Conservation (phyloP, 1,284 basidiomycete species). For the Tausonia pullulans region DNA sequence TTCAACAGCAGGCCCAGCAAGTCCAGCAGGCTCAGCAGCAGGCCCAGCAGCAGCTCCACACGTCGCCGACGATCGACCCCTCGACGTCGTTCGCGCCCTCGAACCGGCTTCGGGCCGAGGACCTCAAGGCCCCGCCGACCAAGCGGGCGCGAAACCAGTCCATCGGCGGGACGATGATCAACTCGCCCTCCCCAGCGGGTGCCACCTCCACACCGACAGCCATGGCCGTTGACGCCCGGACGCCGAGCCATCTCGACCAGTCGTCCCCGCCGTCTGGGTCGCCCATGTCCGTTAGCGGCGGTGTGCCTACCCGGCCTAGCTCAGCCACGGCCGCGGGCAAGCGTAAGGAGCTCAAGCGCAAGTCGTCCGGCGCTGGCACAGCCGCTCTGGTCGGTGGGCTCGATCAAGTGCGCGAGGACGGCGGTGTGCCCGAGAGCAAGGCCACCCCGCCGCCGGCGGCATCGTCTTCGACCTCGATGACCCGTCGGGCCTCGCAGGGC, state of each 20-base stretch:
- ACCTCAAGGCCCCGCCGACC: constrained; percentile 14
- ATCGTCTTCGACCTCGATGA: background rate
- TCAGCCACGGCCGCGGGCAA: background rate
- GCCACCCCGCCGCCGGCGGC: background rate
- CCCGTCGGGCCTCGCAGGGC: background rate
- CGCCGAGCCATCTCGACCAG: constrained; percentile 6
- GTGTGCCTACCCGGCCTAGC: no score
- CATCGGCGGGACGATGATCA: background rate
- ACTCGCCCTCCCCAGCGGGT: constrained; percentile 8
- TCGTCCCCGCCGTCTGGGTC: background rate
- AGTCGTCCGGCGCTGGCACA: constrained; percentile 1
- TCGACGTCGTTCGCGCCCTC: constrained; percentile 1
- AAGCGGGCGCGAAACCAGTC: constrained; percentile 15
- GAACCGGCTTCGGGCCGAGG: constrained; percentile 7
- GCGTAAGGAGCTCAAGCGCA: background rate
- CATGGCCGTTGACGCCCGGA: constrained; percentile 2
- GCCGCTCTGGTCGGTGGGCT: background rate
- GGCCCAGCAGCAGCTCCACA: background rate
- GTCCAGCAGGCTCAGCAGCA: background rate
- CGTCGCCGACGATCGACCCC: background rate
- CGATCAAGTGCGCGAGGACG: background rate
- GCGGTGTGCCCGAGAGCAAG: background rate
- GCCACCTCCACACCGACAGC: background rate
- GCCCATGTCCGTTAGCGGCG: background rate
- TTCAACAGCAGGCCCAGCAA: background rate